phyloP scores from a whole-genome alignment of 2,329 filamentous ascomycete genomes.

The Fonsecaea pedrosoi region DNA sequence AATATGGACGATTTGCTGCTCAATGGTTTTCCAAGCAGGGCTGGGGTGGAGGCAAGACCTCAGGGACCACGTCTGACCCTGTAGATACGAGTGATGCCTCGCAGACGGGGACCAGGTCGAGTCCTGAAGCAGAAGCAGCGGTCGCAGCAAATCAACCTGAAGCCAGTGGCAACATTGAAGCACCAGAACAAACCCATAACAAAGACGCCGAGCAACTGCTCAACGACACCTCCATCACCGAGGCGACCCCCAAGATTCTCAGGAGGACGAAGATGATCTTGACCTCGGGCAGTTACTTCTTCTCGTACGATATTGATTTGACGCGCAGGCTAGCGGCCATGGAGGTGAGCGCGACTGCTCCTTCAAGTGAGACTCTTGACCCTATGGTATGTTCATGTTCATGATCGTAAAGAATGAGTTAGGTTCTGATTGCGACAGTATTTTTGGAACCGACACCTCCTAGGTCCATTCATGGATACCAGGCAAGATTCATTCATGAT shows the following conservation, averaged over 20 bases:
- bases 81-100: not conserved
- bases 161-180: conserved; percentile 4
- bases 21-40: conserved; percentile 89
- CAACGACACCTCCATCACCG: conserved; percentile 48
- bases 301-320: conserved; percentile 92
- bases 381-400: conserved; percentile 23
- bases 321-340: conserved; percentile 66
- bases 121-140: conserved; percentile 11
- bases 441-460: conserved; percentile 88
- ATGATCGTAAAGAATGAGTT: not conserved
- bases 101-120: not conserved
- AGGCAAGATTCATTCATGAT: conserved; percentile 74
- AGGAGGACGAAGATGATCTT: conserved; percentile 85
- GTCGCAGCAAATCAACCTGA: conserved; percentile 24
- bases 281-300: conserved; percentile 86
- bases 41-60: conserved; percentile 56
- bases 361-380: conserved; percentile 28
- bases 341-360: conserved; percentile 22
- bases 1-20: conserved; percentile 86
- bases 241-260: conserved; percentile 81
- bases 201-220: conserved; percentile 16
- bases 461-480: conserved; percentile 74
- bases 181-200: conserved; percentile 12
- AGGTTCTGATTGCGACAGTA: conserved; percentile 56
- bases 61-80: not conserved